Conservation (phyloP, 352 stramenopile genomes). For the Phytophthora lateralis region DNA sequence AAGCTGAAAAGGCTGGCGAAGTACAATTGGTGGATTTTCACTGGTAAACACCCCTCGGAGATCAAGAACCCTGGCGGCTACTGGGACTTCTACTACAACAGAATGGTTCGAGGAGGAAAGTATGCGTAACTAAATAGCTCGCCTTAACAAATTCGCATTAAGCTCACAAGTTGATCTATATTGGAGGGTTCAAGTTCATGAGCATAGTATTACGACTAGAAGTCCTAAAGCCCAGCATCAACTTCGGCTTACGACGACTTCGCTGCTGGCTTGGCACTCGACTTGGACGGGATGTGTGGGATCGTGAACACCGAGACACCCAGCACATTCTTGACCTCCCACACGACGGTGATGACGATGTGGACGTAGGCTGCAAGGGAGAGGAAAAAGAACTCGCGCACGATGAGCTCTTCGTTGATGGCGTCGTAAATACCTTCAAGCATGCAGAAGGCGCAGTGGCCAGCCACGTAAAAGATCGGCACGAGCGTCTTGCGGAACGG, state of each 20-base stretch:
- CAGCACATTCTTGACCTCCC: conserved; percentile 87
- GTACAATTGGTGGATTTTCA: too few species aligned
- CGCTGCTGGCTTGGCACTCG: conserved; percentile 16
- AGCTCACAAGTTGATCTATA: conserved; percentile 13
- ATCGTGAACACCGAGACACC: conserved; percentile 86
- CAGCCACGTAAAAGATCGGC: conserved; percentile 89
- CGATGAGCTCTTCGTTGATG: conserved; percentile 80
- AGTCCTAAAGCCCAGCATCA: background rate
- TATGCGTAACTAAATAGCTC: background rate
- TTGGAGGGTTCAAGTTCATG: background rate
- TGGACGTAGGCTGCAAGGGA: conserved; percentile 85
- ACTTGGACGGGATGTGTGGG: conserved; percentile 33
- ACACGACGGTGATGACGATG: conserved; percentile 88
- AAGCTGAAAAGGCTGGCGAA: too few species aligned
- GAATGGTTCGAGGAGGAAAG: conserved; percentile 5
- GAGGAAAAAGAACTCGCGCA: conserved; percentile 91
- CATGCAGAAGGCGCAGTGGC: conserved; percentile 83
- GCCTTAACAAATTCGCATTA: background rate
- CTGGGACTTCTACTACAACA: conserved; percentile 15
- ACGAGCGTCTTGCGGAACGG: conserved; percentile 91
- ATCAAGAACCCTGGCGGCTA: background rate
- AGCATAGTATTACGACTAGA: background rate
- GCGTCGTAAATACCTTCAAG: conserved; percentile 82
- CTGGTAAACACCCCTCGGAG: too few species aligned
- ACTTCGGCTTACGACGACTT: conserved; percentile 30